Evolutionary conservation across 306 rosid genomes (phyloP).

Genomic region (Begonia peltatifolia): DNA sequence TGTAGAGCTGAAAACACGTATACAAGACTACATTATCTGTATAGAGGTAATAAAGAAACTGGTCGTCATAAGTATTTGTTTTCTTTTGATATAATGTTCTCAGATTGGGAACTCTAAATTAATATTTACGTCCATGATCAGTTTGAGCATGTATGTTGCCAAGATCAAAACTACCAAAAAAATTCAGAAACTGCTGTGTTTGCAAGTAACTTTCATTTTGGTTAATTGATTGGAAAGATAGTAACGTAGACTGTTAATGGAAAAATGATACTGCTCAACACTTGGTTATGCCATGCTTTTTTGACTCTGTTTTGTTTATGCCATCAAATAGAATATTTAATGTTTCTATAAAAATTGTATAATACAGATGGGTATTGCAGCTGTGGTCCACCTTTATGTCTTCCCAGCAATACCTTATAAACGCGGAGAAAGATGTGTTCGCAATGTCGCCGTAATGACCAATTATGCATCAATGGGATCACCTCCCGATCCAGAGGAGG

Average conservation of each 20-base stretch:
- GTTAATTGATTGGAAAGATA: too few relatives aligned
- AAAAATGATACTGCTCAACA: too few relatives aligned
- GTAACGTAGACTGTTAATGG: too few relatives aligned
- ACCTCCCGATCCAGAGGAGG: slow-evolving; percentile 87
- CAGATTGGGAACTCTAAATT: background rate
- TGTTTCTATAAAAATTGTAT: slow-evolving; percentile 3
- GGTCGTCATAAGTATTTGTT: background rate
- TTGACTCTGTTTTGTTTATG: too few relatives aligned
- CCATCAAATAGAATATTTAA: background rate
- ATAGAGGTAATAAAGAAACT: slow-evolving; percentile 55
- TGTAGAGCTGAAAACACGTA: slow-evolving; percentile 70
- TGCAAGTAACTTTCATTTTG: too few relatives aligned
- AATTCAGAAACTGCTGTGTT: too few relatives aligned
- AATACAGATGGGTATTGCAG: slow-evolving; percentile 93
- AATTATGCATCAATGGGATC: slow-evolving; percentile 83
- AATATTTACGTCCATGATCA: too few relatives aligned
- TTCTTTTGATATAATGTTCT: slow-evolving; percentile 2
- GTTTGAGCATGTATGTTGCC: background rate
- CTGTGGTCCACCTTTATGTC: slow-evolving; percentile 84
- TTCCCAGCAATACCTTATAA: slow-evolving; percentile 94
- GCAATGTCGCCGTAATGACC: slow-evolving; percentile 81
- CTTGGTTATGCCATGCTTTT: too few relatives aligned
- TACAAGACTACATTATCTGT: slow-evolving; percentile 93
- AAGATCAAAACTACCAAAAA: background rate
- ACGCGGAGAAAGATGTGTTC: slow-evolving; percentile 95